phyloP scores from a whole-genome alignment of 2,329 filamentous ascomycete species.

The Orbilia ellipsospora region DNA sequence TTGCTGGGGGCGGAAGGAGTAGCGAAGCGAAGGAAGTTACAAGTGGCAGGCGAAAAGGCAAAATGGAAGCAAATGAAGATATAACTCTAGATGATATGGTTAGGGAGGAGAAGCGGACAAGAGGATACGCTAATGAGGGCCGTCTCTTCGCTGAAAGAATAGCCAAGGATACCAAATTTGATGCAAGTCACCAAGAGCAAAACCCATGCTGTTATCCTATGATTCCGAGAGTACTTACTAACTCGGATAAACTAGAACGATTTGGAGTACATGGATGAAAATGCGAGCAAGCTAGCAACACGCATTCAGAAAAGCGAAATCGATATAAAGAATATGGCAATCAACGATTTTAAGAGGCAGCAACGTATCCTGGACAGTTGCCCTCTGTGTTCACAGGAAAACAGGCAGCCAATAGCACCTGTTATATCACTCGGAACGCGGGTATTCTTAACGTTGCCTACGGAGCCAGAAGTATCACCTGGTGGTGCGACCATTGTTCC shows the following conservation, averaged over 20 bases:
- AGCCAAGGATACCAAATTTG: slow-evolving; percentile 89
- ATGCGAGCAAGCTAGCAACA: slow-evolving; percentile 87
- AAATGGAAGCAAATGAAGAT: slow-evolving; percentile 89
- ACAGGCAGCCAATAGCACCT: slow-evolving; percentile 80
- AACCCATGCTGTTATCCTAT: slow-evolving; percentile 27
- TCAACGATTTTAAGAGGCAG: slow-evolving; percentile 89
- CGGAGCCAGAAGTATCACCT: slow-evolving; percentile 82
- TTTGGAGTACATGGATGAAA: slow-evolving; percentile 97
- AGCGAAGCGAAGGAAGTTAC: slow-evolving; percentile 84
- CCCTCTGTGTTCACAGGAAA: slow-evolving; percentile 90
- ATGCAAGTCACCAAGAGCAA: slow-evolving; percentile 64
- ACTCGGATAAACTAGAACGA: slow-evolving; percentile 69
- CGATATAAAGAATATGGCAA: slow-evolving; percentile 86
- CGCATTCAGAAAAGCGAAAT: slow-evolving; percentile 88
- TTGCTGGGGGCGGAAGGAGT: slow-evolving; percentile 73
- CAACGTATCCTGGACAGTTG: slow-evolving; percentile 86
- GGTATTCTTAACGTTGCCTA: slow-evolving; percentile 87
- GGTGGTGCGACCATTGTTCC: slow-evolving; percentile 90
- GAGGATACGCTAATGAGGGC: slow-evolving; percentile 80
- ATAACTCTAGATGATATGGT: slow-evolving; percentile 99
- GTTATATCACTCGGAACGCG: slow-evolving; percentile 86
- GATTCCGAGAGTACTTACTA: slow-evolving; percentile 21
- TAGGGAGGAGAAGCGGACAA: slow-evolving; percentile 87
- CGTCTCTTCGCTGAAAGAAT: slow-evolving; percentile 89
- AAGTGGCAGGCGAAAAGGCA: slow-evolving; percentile 83